Percentiles rank a stretch among this genome's conserved stretches.
phyloP scores from a whole-genome alignment of 2,329 filamentous ascomycete species.

The Geosmithia morbida region DNA sequence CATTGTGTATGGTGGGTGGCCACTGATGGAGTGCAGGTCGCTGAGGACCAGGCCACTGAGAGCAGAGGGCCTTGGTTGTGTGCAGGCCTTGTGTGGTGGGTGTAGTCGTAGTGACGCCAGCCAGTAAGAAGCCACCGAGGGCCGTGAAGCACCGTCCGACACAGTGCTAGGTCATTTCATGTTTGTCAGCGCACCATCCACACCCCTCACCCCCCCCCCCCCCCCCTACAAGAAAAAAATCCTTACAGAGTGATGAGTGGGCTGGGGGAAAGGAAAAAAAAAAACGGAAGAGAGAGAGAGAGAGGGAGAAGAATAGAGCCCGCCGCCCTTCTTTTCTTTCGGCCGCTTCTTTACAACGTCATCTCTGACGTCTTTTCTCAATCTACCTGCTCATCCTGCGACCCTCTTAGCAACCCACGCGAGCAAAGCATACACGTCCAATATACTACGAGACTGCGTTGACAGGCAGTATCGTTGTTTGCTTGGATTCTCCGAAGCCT shows the following conservation, averaged over 20 bases:
- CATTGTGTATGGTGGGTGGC: too few species aligned
- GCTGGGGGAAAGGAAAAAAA: background rate
- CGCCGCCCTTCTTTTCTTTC: constrained; percentile 18
- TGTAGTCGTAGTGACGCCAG: background rate
- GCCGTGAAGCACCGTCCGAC: background rate
- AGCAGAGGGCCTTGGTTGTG: too few species aligned
- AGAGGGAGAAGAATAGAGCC: background rate
- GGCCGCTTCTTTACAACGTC: constrained; percentile 22
- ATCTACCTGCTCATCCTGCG: constrained; percentile 17
- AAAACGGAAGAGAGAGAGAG: background rate
- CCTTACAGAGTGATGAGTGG: background rate
- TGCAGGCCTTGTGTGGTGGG: too few species aligned
- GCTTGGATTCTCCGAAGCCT: background rate
- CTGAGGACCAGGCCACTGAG: too few species aligned
- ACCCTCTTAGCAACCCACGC: constrained; percentile 9
- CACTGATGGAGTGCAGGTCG: too few species aligned
- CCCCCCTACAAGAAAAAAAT: background rate
- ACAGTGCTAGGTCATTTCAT: background rate
- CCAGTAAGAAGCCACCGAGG: background rate
- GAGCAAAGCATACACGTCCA: background rate
- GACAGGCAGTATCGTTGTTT: background rate
- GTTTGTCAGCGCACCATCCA: background rate
- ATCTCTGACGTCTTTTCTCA: constrained; percentile 31
- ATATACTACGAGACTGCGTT: background rate
- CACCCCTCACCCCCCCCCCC: background rate